Percentiles rank a stretch among this genome's conserved stretches.
Evolutionary conservation across 1,284 basidiomycete species (phyloP).

Genomic region (Ustilago xerochloae): DNA sequence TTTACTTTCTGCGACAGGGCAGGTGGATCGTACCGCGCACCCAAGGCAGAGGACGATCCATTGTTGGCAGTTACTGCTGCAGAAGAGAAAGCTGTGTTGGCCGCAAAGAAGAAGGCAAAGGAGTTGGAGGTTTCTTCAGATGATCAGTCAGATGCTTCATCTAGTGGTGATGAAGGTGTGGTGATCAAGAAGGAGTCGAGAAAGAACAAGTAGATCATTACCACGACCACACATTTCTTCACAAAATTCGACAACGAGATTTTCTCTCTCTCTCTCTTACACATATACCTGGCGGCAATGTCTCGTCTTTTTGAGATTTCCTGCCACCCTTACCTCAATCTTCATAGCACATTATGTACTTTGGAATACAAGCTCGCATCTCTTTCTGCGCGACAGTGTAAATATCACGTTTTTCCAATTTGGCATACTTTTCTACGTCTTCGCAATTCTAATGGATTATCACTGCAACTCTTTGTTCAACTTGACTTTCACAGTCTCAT

Average conservation of each 20-base stretch:
- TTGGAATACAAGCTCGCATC: background rate
- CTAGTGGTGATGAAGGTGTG: constrained; percentile 40
- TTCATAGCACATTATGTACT: background rate
- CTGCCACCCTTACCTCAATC: background rate
- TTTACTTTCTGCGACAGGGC: constrained; percentile 93
- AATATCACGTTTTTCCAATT: background rate
- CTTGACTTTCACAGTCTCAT: no score
- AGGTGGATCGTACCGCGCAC: constrained; percentile 87
- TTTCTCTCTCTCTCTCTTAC: background rate
- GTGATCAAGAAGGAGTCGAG: constrained; percentile 37
- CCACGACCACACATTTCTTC: no score
- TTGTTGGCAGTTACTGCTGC: constrained; percentile 71
- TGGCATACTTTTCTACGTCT: background rate
- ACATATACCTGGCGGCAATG: constrained; percentile 11
- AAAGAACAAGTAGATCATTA: constrained; percentile 39
- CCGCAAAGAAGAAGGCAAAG: constrained; percentile 19
- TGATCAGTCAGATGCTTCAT: constrained; percentile 29
- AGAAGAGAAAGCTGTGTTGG: constrained; percentile 26
- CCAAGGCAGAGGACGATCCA: constrained; percentile 84
- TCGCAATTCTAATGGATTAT: constrained; percentile 5
- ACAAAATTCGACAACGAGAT: background rate
- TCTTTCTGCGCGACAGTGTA: background rate
- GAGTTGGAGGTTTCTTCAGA: constrained; percentile 5
- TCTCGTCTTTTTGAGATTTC: background rate
- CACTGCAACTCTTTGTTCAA: no score